These are phyloP conservation scores for Myxozyma nipponensis DNA, from an alignment of 805 yeast species.

Conservation along the genomic window DNA sequence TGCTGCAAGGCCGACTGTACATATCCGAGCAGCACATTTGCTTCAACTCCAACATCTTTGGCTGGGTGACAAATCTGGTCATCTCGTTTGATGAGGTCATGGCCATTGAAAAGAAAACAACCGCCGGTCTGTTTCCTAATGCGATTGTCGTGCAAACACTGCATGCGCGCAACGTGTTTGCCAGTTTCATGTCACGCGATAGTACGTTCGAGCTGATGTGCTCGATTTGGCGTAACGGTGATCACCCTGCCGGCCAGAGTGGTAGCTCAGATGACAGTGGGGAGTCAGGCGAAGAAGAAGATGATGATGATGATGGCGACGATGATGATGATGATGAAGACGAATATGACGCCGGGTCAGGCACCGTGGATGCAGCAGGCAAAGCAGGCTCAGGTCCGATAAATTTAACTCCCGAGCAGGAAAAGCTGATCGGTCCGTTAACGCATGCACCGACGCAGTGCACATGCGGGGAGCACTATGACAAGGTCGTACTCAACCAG, in stretches of 20 bases:
- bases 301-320: slow-evolving; percentile 32
- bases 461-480: slow-evolving; percentile 37
- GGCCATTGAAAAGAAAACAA: slow-evolving; percentile 71
- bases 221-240: slow-evolving; percentile 57
- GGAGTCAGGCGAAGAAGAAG: slow-evolving; percentile 38
- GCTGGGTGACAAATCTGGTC: slow-evolving; percentile 82
- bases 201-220: slow-evolving; percentile 65
- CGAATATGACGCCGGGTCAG: slow-evolving; percentile 4
- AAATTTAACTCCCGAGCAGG: slow-evolving; percentile 38
- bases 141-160: slow-evolving; percentile 71
- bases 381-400: no score
- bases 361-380: slow-evolving; percentile 5
- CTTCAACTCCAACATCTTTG: slow-evolving; percentile 80
- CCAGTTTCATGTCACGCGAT: slow-evolving; percentile 82
- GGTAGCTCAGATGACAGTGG: slow-evolving; percentile 8
- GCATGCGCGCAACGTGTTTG: slow-evolving; percentile 69
- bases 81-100: slow-evolving; percentile 68
- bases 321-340: slow-evolving; percentile 28
- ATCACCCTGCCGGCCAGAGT: slow-evolving; percentile 8
- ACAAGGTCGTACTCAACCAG: slow-evolving; percentile 31
- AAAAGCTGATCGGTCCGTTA: slow-evolving; percentile 52
- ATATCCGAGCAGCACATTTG: slow-evolving; percentile 74
- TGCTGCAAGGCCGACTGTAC: slow-evolving; percentile 83
- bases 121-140: slow-evolving; percentile 88
- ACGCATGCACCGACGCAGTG: slow-evolving; percentile 56